Percentiles rank a stretch among this genome's conserved stretches.
phyloP scores from a whole-genome alignment of 257 asterid species.

The Solanum pinnatisectum region DNA sequence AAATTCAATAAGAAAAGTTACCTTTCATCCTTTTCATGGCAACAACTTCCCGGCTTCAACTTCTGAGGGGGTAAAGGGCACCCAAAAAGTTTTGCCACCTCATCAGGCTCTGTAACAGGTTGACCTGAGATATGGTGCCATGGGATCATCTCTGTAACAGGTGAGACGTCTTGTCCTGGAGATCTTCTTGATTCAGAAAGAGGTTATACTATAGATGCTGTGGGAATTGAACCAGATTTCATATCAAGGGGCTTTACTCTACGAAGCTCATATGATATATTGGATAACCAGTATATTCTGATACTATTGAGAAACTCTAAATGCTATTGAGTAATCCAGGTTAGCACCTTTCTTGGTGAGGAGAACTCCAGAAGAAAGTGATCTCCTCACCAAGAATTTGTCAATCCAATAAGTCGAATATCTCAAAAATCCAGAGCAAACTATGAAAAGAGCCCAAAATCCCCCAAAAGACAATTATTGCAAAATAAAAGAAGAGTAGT shows the following conservation, averaged over 20 bases:
- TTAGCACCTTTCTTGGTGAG: constrained; percentile 33
- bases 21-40: constrained; percentile 95
- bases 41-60: constrained; percentile 69
- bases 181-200: constrained; percentile 52
- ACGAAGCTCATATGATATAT: constrained; percentile 26
- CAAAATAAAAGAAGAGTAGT: background rate
- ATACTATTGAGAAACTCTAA: constrained; percentile 42
- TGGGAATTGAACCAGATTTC: constrained; percentile 30
- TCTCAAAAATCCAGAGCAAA: background rate
- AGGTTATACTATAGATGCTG: constrained; percentile 35
- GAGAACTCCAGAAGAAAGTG: constrained; percentile 56
- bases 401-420: background rate
- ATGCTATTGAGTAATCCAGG: constrained; percentile 48
- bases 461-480: background rate
- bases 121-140: too few species aligned
- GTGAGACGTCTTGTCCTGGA: background rate
- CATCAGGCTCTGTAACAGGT: background rate
- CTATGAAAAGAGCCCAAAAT: background rate
- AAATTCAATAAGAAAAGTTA: constrained; percentile 10
- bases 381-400: background rate
- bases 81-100: constrained; percentile 65
- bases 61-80: constrained; percentile 61
- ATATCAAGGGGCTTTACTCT: constrained; percentile 32
- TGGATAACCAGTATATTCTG: constrained; percentile 46
- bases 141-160: too few species aligned